Conservation (phyloP, 2,329 filamentous ascomycete genomes). For the Hirsutella rhossiliensis region DNA sequence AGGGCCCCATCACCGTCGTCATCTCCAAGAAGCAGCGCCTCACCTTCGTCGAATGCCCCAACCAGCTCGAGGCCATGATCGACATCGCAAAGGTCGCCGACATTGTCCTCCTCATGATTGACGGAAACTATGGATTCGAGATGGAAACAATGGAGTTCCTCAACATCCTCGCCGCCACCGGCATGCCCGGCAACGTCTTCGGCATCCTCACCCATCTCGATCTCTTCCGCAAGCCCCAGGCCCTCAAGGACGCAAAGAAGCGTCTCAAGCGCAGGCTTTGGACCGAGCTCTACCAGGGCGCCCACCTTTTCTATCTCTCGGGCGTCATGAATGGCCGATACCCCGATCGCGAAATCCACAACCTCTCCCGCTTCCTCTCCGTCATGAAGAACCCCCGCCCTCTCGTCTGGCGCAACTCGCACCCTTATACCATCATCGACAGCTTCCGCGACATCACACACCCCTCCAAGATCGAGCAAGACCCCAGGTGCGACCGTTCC, state of each 20-base stretch:
- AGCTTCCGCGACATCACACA: constrained; percentile 93
- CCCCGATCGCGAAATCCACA: constrained; percentile 91
- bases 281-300: constrained; percentile 93
- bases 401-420: constrained; percentile 91
- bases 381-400: constrained; percentile 99
- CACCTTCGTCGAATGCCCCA: constrained; percentile 95
- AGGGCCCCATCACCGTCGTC: constrained; percentile 88
- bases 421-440: constrained; percentile 88
- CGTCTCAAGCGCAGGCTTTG: constrained; percentile 89
- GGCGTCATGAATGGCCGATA: constrained; percentile 96
- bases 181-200: constrained; percentile 98
- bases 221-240: constrained; percentile 86
- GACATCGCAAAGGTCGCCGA: constrained; percentile 96
- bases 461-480: constrained; percentile 78
- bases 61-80: constrained; percentile 91
- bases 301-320: constrained; percentile 92
- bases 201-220: constrained; percentile 94
- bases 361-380: constrained; percentile 85
- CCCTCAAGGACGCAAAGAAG: constrained; percentile 90
- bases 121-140: constrained; percentile 97
- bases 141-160: constrained; percentile 99
- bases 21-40: constrained; percentile 91
- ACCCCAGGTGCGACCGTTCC: constrained; percentile 81
- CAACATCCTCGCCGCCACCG: constrained; percentile 82
- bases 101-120: constrained; percentile 95